These are phyloP conservation scores for Trichoderma gracile DNA, from an alignment of 2,329 filamentous ascomycete species.

Conservation along the genomic window DNA sequence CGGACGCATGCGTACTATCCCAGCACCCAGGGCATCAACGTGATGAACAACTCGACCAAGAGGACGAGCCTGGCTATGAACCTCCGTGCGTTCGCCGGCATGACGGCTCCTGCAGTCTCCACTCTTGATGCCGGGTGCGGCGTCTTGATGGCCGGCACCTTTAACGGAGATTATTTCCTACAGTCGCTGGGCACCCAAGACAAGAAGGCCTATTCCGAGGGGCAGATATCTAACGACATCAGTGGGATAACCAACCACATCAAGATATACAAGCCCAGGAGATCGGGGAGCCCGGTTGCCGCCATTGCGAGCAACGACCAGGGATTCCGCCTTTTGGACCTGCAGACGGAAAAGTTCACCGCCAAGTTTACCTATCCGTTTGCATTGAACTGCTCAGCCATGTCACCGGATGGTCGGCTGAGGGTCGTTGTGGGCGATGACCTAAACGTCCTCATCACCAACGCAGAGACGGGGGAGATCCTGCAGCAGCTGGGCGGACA, in stretches of 20 bases:
- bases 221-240: conserved; percentile 49
- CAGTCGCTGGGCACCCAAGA: conserved; percentile 47
- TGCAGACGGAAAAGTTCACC: conserved; percentile 60
- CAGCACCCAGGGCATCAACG: conserved; percentile 49
- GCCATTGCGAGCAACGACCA: conserved; percentile 65
- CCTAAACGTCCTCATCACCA: conserved; percentile 64
- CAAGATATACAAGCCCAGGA: conserved; percentile 57
- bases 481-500: conserved; percentile 63
- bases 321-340: conserved; percentile 59
- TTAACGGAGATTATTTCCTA: conserved; percentile 57
- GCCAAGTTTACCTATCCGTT: conserved; percentile 55
- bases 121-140: conserved; percentile 55
- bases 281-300: conserved; percentile 53
- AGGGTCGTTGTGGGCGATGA: conserved; percentile 73
- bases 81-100: conserved; percentile 42
- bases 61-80: conserved; percentile 48
- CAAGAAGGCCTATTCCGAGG: conserved; percentile 41
- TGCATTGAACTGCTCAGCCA: conserved; percentile 71
- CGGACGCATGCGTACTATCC: conserved; percentile 60
- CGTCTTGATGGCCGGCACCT: conserved; percentile 60
- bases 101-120: conserved; percentile 46
- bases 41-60: conserved; percentile 54
- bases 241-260: conserved; percentile 67
- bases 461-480: conserved; percentile 64
- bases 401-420: conserved; percentile 70